These are phyloP conservation scores for Lupinus albus DNA, from an alignment of 306 rosid species.

Conservation along the genomic window DNA sequence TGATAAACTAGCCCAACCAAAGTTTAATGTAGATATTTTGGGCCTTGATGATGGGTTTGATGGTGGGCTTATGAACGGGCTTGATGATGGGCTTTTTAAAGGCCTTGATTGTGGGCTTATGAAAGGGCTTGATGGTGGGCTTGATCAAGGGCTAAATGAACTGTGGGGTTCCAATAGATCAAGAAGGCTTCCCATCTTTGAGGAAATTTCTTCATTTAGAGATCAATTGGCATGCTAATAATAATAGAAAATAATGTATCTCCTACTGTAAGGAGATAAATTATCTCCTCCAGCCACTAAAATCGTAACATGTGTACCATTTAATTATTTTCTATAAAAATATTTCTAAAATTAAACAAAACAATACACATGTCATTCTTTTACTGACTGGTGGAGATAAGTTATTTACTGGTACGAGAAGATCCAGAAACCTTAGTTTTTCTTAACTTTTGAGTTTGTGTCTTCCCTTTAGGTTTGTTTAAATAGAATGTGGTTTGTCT, in stretches of 20 bases:
- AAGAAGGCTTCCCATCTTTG: constrained; percentile 87
- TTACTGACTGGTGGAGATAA: too few relatives aligned
- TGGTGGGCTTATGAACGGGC: too few relatives aligned
- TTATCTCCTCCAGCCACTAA: too few relatives aligned
- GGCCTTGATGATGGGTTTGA: constrained; percentile 60
- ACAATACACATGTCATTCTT: too few relatives aligned
- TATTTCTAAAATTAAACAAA: too few relatives aligned
- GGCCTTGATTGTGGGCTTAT: constrained; percentile 61
- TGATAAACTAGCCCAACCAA: constrained; percentile 30
- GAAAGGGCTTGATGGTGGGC: constrained; percentile 67
- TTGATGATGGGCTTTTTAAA: too few relatives aligned
- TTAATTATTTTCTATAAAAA: too few relatives aligned
- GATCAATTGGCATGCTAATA: constrained; percentile 78
- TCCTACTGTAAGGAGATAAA: too few relatives aligned
- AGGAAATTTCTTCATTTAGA: constrained; percentile 77
- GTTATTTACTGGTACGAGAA: too few relatives aligned
- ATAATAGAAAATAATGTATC: too few relatives aligned
- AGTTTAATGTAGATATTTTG: constrained; percentile 20
- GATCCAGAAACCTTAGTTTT: background rate
- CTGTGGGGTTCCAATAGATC: constrained; percentile 67
- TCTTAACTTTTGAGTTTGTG: constrained; percentile 20
- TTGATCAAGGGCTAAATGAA: constrained; percentile 58
- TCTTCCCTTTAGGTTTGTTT: background rate
- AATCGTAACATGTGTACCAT: too few relatives aligned
- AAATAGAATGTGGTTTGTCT: background rate